Conservation (phyloP, 768 basidiomycete species). For the Russula vinacea region DNA sequence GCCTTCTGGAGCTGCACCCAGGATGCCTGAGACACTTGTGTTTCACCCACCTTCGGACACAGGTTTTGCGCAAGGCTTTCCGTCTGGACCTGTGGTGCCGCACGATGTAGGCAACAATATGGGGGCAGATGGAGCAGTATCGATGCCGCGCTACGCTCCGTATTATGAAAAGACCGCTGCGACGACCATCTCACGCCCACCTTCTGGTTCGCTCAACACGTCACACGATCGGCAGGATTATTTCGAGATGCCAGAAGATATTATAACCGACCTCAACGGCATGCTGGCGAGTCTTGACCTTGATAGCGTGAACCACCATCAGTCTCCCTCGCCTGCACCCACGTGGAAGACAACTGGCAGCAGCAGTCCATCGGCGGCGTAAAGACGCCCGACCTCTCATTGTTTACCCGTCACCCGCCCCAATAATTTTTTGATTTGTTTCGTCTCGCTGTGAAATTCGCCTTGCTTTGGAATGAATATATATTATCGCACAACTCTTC, state of each 20-base stretch:
- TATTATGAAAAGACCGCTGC: constrained; percentile 46
- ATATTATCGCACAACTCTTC: constrained; percentile 26
- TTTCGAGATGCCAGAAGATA: constrained; percentile 39
- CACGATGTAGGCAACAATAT: constrained; percentile 16
- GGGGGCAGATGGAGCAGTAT: constrained; percentile 48
- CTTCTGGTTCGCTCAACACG: constrained; percentile 27
- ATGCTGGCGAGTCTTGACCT: constrained; percentile 73
- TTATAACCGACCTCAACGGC: constrained; percentile 68
- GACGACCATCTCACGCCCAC: constrained; percentile 32
- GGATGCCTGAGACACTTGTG: constrained; percentile 44
- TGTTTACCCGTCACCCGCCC: constrained; percentile 10
- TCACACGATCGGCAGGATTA: constrained; percentile 33
- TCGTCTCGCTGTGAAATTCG: constrained; percentile 28
- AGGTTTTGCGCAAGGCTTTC: constrained; percentile 34
- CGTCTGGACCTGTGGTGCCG: constrained; percentile 42
- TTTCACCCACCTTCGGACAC: constrained; percentile 38
- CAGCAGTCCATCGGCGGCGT: constrained; percentile 17
- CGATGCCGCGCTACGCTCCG: constrained; percentile 39
- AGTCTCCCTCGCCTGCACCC: constrained; percentile 10
- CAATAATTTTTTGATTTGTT: constrained; percentile 25
- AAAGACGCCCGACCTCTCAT: constrained; percentile 8
- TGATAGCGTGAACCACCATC: constrained; percentile 38
- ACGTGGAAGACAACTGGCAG: constrained; percentile 19
- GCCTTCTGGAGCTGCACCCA: constrained; percentile 39
- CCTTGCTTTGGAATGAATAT: constrained; percentile 28